These are phyloP conservation scores for Amylostereum chailletii DNA, from an alignment of 1,284 basidiomycete species.

Conservation along the genomic window DNA sequence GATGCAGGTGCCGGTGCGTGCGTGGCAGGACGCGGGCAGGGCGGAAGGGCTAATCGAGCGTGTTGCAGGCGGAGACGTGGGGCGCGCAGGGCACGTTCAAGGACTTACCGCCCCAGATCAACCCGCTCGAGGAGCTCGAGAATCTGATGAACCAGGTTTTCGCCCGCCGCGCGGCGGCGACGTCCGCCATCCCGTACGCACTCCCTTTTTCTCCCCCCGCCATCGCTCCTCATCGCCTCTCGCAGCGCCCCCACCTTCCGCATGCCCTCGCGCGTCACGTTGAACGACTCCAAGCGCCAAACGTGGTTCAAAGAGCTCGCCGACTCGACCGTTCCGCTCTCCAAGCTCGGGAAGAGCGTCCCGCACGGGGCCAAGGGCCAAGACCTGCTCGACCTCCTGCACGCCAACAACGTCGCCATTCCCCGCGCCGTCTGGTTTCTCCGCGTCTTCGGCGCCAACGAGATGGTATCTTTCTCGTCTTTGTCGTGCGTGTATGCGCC, in stretches of 20 bases:
- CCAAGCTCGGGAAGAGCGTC: slow-evolving; percentile 83
- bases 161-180: slow-evolving; percentile 45
- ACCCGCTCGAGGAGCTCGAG: slow-evolving; percentile 62
- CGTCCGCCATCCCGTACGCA: slow-evolving; percentile 56
- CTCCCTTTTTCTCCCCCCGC: background rate
- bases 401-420: slow-evolving; percentile 74
- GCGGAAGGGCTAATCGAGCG: too few species aligned
- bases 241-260: slow-evolving; percentile 72
- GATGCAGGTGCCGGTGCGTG: slow-evolving; percentile 49
- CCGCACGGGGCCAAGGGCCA: slow-evolving; percentile 92
- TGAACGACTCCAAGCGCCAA: slow-evolving; percentile 83
- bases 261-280: slow-evolving; percentile 80
- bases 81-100: slow-evolving; percentile 49
- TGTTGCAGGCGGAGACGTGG: slow-evolving; percentile 52
- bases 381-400: slow-evolving; percentile 84
- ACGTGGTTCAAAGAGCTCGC: slow-evolving; percentile 91
- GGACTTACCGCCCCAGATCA: slow-evolving; percentile 38
- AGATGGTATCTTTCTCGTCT: slow-evolving; percentile 53
- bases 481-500: background rate
- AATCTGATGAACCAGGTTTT: slow-evolving; percentile 78
- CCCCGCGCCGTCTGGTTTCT: slow-evolving; percentile 93
- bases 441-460: slow-evolving; percentile 89
- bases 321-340: slow-evolving; percentile 80
- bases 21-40: slow-evolving; percentile 14
- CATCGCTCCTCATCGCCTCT: background rate